Percentiles rank a stretch among this genome's conserved stretches.
Evolutionary conservation across 306 rosid genomes (phyloP).

Genomic region (Prunus persica): Prunus_persica_NCBIv2 NC_034013.1:17190501-17191000

Average conservation of each 20-base stretch:
- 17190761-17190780: not conserved
- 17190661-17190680: too few relatives aligned
- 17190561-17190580: too few relatives aligned
- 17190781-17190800: not conserved
- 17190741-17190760: not conserved
- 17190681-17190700: not conserved
- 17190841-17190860: not conserved
- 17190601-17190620: too few relatives aligned
- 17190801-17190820: not conserved
- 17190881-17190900: conserved; percentile 2
- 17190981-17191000: conserved; percentile 63
- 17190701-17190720: conserved; percentile 55
- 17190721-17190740: conserved; percentile 9
- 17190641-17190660: not conserved
- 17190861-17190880: conserved; percentile 3
- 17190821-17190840: not conserved
- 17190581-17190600: too few relatives aligned
- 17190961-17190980: conserved; percentile 62
- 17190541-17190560: too few relatives aligned
- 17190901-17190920: conserved; percentile 11
- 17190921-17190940: conserved; percentile 27
- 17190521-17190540: too few relatives aligned
- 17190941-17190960: conserved; percentile 26
- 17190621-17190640: too few relatives aligned
- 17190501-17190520: too few relatives aligned